A percentile compares a stretch with the other conserved stretches of the same genome.
Conservation (phyloP, 164 flowering plant genomes). For the Platanus orientalis region DNA sequence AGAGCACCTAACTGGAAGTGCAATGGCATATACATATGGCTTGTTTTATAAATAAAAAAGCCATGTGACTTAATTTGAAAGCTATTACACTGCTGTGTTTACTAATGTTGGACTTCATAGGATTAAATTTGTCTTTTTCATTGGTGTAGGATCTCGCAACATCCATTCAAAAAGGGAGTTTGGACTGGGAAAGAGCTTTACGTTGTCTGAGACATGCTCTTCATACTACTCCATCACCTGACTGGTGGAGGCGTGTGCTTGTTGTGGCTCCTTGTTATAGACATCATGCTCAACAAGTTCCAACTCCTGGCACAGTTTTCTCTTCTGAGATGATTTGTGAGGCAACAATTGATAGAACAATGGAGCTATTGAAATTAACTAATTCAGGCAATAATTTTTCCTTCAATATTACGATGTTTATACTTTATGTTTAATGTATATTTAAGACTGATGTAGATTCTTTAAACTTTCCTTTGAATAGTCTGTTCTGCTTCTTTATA, state of each 20-base stretch:
- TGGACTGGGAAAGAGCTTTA: conserved; percentile 98
- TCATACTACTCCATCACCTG: conserved; percentile 92
- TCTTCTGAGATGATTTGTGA: conserved; percentile 93
- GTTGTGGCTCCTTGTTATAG: conserved; percentile 81
- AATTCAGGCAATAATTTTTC: conserved; percentile 62
- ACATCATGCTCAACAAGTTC: conserved; percentile 41
- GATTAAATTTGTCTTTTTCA: conserved; percentile 3
- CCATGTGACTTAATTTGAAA: too few species aligned
- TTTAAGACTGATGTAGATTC: not conserved
- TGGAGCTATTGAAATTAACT: conserved; percentile 73
- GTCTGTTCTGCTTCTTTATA: too few species aligned
- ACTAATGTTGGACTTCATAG: not conserved
- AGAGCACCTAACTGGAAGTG: not conserved
- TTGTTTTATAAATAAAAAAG: not conserved
- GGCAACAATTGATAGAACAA: conserved; percentile 81
- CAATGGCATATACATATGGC: not conserved
- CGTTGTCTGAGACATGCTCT: conserved; percentile 97
- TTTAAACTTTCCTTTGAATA: not conserved
- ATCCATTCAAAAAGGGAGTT: conserved; percentile 77
- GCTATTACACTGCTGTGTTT: too few species aligned
- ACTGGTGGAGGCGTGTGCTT: conserved; percentile 99
- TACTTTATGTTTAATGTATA: not conserved
- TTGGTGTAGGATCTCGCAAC: conserved; percentile 69
- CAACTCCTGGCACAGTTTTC: conserved; percentile 88
- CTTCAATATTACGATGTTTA: not conserved